Conservation (phyloP, 108 stramenopile genomes). For the Nitzschia putrida region DNA sequence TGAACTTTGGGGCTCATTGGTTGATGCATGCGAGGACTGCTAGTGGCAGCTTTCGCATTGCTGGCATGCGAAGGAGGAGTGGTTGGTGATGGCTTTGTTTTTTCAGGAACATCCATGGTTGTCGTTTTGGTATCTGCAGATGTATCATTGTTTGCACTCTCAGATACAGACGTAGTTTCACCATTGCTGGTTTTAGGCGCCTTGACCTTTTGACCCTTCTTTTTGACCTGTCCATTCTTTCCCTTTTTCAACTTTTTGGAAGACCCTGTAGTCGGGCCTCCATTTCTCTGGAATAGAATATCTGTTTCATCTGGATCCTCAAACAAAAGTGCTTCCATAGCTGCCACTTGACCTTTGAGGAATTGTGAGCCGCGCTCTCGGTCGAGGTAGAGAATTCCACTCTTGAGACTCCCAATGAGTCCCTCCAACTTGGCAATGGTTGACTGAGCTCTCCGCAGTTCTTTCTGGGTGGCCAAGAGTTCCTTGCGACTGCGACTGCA, state of each 20-base stretch:
- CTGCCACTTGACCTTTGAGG: background rate
- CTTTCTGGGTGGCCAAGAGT: background rate
- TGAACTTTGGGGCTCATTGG: background rate
- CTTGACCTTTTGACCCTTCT: too few relatives aligned
- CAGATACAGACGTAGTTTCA: too few relatives aligned
- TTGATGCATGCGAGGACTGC: background rate
- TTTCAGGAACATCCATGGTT: too few relatives aligned
- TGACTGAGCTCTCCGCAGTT: background rate
- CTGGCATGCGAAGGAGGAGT: too few relatives aligned
- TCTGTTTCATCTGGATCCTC: background rate
- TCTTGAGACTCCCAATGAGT: conserved; percentile 11
- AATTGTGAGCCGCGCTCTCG: background rate
- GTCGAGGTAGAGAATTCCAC: conserved; percentile 2
- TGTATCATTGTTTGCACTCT: too few relatives aligned
- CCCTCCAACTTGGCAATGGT: background rate
- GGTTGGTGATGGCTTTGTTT: background rate
- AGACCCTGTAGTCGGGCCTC: too few relatives aligned
- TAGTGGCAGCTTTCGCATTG: background rate
- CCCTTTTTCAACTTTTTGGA: too few relatives aligned
- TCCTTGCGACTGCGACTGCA: background rate
- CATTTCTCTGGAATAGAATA: too few relatives aligned
- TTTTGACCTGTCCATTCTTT: too few relatives aligned
- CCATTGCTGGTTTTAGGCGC: too few relatives aligned
- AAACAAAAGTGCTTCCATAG: conserved; percentile 9
- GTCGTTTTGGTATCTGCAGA: too few relatives aligned